These are phyloP conservation scores for Fusarium pseudoanthophilum DNA, from an alignment of 2,329 filamentous ascomycete genomes.

Conservation along the genomic window DNA sequence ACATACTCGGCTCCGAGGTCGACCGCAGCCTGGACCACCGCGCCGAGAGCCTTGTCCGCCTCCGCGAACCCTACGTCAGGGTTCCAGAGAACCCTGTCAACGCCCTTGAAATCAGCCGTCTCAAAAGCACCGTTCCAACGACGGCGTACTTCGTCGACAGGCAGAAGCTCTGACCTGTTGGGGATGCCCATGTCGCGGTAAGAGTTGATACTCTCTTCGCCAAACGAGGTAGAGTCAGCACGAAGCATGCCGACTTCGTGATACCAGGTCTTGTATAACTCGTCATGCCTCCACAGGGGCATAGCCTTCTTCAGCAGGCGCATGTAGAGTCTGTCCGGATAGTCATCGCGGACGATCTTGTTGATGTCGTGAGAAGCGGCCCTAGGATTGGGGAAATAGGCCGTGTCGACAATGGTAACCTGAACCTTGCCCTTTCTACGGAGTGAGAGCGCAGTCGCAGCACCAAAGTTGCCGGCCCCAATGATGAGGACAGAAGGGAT, in stretches of 20 bases:
- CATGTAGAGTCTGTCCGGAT: constrained; percentile 54
- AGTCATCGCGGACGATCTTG: constrained; percentile 58
- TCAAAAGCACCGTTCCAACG: constrained; percentile 68
- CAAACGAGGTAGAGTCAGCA: constrained; percentile 55
- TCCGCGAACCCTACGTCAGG: constrained; percentile 69
- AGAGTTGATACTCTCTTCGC: constrained; percentile 55
- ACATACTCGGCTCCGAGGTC: constrained; percentile 67
- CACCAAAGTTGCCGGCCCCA: constrained; percentile 58
- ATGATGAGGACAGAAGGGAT: constrained; percentile 51
- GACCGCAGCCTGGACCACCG: constrained; percentile 63
- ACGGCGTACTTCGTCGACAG: constrained; percentile 62
- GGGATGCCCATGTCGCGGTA: constrained; percentile 52
- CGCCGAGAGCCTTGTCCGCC: constrained; percentile 65
- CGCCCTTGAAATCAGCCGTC: constrained; percentile 65
- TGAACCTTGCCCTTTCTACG: constrained; percentile 42
- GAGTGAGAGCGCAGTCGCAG: constrained; percentile 54
- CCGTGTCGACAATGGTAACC: constrained; percentile 52
- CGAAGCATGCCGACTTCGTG: constrained; percentile 67
- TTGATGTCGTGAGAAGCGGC: constrained; percentile 60
- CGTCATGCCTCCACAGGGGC: constrained; percentile 54
- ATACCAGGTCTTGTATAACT: constrained; percentile 64
- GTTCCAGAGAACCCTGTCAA: constrained; percentile 67
- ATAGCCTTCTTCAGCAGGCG: constrained; percentile 54
- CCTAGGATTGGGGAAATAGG: constrained; percentile 51
- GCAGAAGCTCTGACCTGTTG: constrained; percentile 55